A percentile compares a stretch with the other conserved stretches of the same genome.
Evolutionary conservation across 2,329 filamentous ascomycete species (phyloP).

Genomic region (Boeremia exigua): DNA sequence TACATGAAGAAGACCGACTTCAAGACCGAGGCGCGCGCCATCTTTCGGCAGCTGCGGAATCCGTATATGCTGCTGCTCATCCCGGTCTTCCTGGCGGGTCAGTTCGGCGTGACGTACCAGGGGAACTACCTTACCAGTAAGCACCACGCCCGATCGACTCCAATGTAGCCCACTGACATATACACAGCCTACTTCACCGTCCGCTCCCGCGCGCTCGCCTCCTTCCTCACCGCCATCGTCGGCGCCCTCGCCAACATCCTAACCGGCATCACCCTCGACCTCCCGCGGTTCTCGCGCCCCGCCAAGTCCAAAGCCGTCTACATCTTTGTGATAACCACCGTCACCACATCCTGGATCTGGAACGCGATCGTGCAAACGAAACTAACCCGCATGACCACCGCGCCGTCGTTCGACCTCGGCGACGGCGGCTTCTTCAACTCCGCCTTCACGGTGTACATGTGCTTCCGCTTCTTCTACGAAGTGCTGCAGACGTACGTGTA

Average conservation of each 20-base stretch:
- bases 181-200: slow-evolving; percentile 12
- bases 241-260: slow-evolving; percentile 10
- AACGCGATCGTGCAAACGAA: slow-evolving; percentile 7
- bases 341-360: slow-evolving; percentile 16
- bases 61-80: slow-evolving; percentile 5
- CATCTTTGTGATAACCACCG: slow-evolving; percentile 6
- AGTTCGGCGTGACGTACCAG: slow-evolving; percentile 4
- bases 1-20: slow-evolving; percentile 8
- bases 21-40: slow-evolving; percentile 1
- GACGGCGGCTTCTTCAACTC: slow-evolving; percentile 12
- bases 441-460: slow-evolving; percentile 13
- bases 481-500: slow-evolving; percentile 11
- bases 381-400: background rate
- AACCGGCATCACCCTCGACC: slow-evolving; percentile 7
- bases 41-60: slow-evolving; percentile 3
- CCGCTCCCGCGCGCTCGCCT: slow-evolving; percentile 10
- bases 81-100: slow-evolving; percentile 5
- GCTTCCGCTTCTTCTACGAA: slow-evolving; percentile 16
- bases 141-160: too few relatives aligned
- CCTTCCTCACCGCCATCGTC: slow-evolving; percentile 8
- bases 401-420: slow-evolving; percentile 11
- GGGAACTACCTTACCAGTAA: slow-evolving; percentile 6
- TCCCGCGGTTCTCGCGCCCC: slow-evolving; percentile 5
- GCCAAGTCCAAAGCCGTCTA: slow-evolving; percentile 9
- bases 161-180: too few relatives aligned